Base-by-base conservation (phyloP, 306 rosid species). In the Casuarina glauca region DNA sequence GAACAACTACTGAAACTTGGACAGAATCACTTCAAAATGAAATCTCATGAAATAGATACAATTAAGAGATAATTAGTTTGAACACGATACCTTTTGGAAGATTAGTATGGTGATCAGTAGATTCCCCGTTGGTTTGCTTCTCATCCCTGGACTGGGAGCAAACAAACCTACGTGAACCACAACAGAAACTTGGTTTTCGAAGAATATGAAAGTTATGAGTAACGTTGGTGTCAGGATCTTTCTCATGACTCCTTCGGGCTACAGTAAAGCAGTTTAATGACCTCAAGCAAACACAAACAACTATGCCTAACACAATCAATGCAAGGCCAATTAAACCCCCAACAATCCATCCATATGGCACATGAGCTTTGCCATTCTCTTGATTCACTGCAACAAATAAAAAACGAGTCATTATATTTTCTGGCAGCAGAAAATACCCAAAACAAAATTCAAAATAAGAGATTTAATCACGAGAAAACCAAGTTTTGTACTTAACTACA, bases 141-240 rank as follows among this genome's bases (percentile, higher is more conserved):
- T 83, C 86, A 26, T 85, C 94, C 60, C 85, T 85, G 84, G 89
- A 78, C 43, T 81, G 89, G 76, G 97, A 89, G 81, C 93, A 89
- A 57, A 82, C 81, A 68, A 87, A 88, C 87, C 97, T 88, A 82
- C 97, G 97, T 19, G 97, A 95, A 81, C 89, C 94, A 82, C 99
- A 93, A 70, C 89, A 90, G 76, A 93, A 95, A 82, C 89, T 95
- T 72, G 97, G 95, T 64, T 88, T 93, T 70, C 88, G 91, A 86
- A 93, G 99, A 90, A 93, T 78, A 16, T 88, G 99, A 74, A 95
- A 95, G 77, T 86, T 89, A 79, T 89, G 93, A 69, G 94, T 76
- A 84, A 74, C 77, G 84, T 87, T 85, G 53, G 79, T 82, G 74
- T 84, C 87, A 9, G 84, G 87, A 76, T 88, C 94, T 85, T 91